Base-by-base conservation (phyloP, 1,139 yeast species). In the Yamadazyma friedrichii region DNA sequence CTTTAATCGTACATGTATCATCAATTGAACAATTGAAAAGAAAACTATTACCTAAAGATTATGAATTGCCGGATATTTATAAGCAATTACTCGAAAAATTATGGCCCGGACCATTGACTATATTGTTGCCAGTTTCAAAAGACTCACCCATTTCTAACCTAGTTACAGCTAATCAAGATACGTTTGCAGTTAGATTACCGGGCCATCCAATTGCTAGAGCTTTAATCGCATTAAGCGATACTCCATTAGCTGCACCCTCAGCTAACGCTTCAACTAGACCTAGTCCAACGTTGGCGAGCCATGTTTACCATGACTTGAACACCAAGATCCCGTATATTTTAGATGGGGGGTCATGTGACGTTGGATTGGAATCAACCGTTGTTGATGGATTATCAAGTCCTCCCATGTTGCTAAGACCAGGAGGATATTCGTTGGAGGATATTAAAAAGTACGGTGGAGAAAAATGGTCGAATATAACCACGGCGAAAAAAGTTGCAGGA, bases 81-180 rank as follows among this genome's bases (percentile, higher is more conserved):
- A 63, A 67, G 22, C 74, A 78, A 0, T 66, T 93, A 35, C 67
- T 91, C 6, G 70, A 71, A 1, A 70, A 72, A 47, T 85, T 86
- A 54, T 93, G 98, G 98, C 98, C 98, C 0, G 98, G 98, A 0
- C 98, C 98, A 0, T 67, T 93, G 43, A 89, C 97, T 0, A 87
- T 93, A 33, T 63, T 93, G 40, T 66, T 93, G 27, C 97, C 97
- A 0, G 75, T 84, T 6, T 72, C 69, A 29, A 48, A 59, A 4
- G 59, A 57, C 1, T 68, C 79, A 3, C 78, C 81, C 0, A 68
- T 93, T 2, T 88, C 96, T 1, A 67, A 70, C 22, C 66, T 80
- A 13, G 94, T 94, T 15, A 91, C 98, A 0, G 95, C 93, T 0
- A 83, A 82, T 9, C 97, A 91, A 59, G 70, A 80, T 15, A 93